Evolutionary conservation across 2,329 filamentous ascomycete genomes (phyloP).

Genomic region (Karstenula rhodostoma): DNA sequence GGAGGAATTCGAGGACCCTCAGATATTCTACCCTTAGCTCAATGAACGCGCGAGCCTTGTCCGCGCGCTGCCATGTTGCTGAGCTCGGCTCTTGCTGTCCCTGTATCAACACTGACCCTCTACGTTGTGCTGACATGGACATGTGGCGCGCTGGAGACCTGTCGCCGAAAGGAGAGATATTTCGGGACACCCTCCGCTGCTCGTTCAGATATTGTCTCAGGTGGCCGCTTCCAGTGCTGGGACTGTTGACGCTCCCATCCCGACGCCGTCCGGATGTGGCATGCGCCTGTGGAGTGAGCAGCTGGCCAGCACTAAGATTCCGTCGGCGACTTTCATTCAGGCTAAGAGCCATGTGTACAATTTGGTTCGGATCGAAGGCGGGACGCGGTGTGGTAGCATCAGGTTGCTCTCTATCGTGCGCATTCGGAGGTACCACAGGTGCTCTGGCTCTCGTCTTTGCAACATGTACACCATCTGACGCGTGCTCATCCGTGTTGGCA

Average conservation of each 20-base stretch:
- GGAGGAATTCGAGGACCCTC: slow-evolving; percentile 78
- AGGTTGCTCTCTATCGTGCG: slow-evolving; percentile 18
- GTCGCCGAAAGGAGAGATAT: slow-evolving; percentile 64
- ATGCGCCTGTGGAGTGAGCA: slow-evolving; percentile 60
- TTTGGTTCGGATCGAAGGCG: slow-evolving; percentile 83
- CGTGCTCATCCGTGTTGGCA: slow-evolving; percentile 15
- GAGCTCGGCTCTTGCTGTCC: slow-evolving; percentile 67
- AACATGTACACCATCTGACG: slow-evolving; percentile 26
- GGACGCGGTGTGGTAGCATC: slow-evolving; percentile 49
- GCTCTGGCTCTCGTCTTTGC: slow-evolving; percentile 29
- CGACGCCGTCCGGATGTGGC: slow-evolving; percentile 53
- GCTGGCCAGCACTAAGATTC: slow-evolving; percentile 66
- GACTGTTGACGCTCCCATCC: slow-evolving; percentile 49
- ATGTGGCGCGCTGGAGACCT: slow-evolving; percentile 42
- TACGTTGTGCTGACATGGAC: slow-evolving; percentile 36
- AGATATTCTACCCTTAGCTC: slow-evolving; percentile 88
- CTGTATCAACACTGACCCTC: slow-evolving; percentile 33
- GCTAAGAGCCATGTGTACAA: slow-evolving; percentile 90
- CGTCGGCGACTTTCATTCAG: slow-evolving; percentile 79
- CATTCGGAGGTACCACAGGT: slow-evolving; percentile 16
- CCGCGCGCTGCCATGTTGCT: slow-evolving; percentile 81
- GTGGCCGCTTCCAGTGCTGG: slow-evolving; percentile 61
- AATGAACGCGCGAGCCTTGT: slow-evolving; percentile 84
- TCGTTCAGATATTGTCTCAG: slow-evolving; percentile 76
- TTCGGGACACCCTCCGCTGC: slow-evolving; percentile 70